These are phyloP conservation scores for Kwoniella newhampshirensis DNA, from an alignment of 768 basidiomycete species.

Conservation along the genomic window DNA sequence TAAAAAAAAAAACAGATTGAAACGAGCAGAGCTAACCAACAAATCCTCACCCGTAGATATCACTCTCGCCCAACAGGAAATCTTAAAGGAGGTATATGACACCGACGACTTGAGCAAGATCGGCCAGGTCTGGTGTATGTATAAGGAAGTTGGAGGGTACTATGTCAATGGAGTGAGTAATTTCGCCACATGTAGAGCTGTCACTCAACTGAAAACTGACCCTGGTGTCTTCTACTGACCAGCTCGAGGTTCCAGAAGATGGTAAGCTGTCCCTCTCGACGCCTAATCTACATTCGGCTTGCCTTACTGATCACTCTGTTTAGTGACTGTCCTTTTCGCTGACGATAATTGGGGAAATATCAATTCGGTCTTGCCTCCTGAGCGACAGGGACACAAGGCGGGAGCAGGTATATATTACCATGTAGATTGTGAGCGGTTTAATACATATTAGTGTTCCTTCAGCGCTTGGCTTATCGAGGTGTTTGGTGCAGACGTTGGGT, in stretches of 20 bases:
- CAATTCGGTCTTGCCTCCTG: constrained; percentile 61
- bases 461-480: not conserved
- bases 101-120: constrained; percentile 54
- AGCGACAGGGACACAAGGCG: constrained; percentile 61
- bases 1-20: too few relatives aligned
- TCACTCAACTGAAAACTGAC: too few relatives aligned
- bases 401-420: constrained; percentile 74
- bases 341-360: constrained; percentile 78
- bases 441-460: not conserved
- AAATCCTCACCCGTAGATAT: constrained; percentile 60
- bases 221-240: too few relatives aligned
- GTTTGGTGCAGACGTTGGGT: constrained; percentile 59
- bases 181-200: not conserved
- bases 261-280: constrained; percentile 4
- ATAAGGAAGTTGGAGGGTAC: constrained; percentile 67
- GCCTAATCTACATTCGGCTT: not conserved
- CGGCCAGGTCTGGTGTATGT: constrained; percentile 65
- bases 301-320: not conserved
- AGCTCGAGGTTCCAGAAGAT: constrained; percentile 41
- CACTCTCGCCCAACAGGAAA: constrained; percentile 63
- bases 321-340: constrained; percentile 49
- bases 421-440: constrained; percentile 47
- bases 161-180: constrained; percentile 53
- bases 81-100: constrained; percentile 61
- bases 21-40: too few relatives aligned